These are phyloP conservation scores for Hyphodiscus sp. DNA, from an alignment of 2,329 filamentous ascomycete genomes.

Conservation along the genomic window DNA sequence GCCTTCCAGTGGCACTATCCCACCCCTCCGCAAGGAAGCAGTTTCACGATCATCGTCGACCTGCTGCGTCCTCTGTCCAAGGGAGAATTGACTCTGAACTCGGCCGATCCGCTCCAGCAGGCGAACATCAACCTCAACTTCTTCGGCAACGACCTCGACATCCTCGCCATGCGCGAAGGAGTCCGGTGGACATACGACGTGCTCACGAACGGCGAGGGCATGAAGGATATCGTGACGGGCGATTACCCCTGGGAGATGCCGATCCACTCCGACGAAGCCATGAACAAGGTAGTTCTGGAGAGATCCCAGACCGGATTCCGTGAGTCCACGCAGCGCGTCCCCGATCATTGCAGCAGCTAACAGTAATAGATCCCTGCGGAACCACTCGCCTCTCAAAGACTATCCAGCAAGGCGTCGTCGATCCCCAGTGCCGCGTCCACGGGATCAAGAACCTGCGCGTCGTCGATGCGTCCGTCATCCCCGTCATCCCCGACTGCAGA, in stretches of 20 bases:
- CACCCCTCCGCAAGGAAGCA: slow-evolving; percentile 37
- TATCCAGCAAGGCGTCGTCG: slow-evolving; percentile 46
- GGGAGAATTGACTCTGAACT: slow-evolving; percentile 37
- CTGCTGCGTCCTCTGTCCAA: slow-evolving; percentile 41
- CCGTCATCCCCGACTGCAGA: slow-evolving; percentile 47
- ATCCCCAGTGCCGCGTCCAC: slow-evolving; percentile 44
- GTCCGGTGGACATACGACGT: slow-evolving; percentile 37
- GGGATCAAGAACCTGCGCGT: slow-evolving; percentile 47
- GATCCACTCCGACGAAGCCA: slow-evolving; percentile 45
- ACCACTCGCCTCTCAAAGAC: slow-evolving; percentile 45
- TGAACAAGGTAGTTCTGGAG: slow-evolving; percentile 50
- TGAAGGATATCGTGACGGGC: slow-evolving; percentile 45
- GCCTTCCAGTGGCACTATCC: slow-evolving; percentile 45
- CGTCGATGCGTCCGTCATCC: slow-evolving; percentile 49
- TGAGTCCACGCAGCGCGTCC: too few relatives aligned
- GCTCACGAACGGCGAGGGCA: slow-evolving; percentile 48
- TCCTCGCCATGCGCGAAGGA: slow-evolving; percentile 45
- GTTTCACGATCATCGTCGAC: slow-evolving; percentile 51
- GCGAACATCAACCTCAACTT: slow-evolving; percentile 28
- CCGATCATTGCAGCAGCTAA: too few relatives aligned
- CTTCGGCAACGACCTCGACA: slow-evolving; percentile 39
- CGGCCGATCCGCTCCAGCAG: slow-evolving; percentile 52
- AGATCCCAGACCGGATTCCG: slow-evolving; percentile 48
- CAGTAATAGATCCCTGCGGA: slow-evolving; percentile 48
- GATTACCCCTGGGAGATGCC: slow-evolving; percentile 59